Evolutionary conservation across 2,329 filamentous ascomycete genomes (phyloP).

Genomic region (Talaromyces sp.): DNA sequence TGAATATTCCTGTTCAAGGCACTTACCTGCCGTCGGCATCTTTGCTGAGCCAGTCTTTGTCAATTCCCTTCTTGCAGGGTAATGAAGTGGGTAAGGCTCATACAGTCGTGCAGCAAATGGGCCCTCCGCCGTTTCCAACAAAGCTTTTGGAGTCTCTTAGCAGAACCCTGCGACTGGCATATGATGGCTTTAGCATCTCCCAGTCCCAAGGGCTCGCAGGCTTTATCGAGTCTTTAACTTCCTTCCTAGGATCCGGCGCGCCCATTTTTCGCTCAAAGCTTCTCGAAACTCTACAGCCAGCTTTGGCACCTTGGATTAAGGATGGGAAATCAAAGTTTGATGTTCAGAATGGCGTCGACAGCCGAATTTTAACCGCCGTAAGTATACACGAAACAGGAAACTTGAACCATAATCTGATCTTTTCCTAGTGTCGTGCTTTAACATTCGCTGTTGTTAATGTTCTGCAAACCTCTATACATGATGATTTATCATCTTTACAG

Average conservation of each 20-base stretch:
- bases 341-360: constrained; percentile 31
- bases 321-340: constrained; percentile 35
- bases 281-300: constrained; percentile 61
- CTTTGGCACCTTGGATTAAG: constrained; percentile 39
- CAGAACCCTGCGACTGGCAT: constrained; percentile 58
- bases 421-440: constrained; percentile 35
- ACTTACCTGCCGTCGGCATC: constrained; percentile 40
- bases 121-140: constrained; percentile 39
- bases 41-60: constrained; percentile 38
- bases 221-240: constrained; percentile 58
- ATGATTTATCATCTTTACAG: constrained; percentile 48
- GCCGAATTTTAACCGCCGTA: constrained; percentile 39
- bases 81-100: constrained; percentile 9
- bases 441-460: constrained; percentile 35
- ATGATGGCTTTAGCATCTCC: constrained; percentile 48
- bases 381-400: constrained; percentile 16
- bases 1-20: constrained; percentile 30
- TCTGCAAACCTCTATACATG: constrained; percentile 31
- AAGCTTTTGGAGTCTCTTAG: constrained; percentile 65
- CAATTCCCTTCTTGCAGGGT: constrained; percentile 33
- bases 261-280: constrained; percentile 57
- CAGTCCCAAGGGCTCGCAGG: constrained; percentile 45
- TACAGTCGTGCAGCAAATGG: constrained; percentile 3
- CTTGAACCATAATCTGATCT: constrained; percentile 21
- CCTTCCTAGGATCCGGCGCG: constrained; percentile 57